Evolutionary conservation across 1,284 basidiomycete species (phyloP).

Genomic region (Ganoderma multipileum): DNA sequence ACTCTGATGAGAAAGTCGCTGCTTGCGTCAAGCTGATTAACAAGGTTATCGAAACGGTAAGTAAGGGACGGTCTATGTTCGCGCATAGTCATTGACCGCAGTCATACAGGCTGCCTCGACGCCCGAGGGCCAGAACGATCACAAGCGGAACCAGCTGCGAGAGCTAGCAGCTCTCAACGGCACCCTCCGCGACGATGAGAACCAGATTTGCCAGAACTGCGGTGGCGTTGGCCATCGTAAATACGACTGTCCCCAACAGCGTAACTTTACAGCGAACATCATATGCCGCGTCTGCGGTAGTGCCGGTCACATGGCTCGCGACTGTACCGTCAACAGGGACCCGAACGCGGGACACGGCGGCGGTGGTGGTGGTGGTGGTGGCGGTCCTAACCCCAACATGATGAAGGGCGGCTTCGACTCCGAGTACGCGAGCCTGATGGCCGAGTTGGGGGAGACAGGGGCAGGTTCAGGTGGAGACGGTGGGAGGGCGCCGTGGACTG

Average conservation of each 20-base stretch:
- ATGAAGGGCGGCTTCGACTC: constrained; percentile 87
- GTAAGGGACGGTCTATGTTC: constrained; percentile 39
- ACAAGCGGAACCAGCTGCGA: constrained; percentile 98
- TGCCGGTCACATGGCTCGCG: constrained; percentile 96
- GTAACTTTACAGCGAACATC: constrained; percentile 97
- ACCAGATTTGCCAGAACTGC: constrained; percentile 99
- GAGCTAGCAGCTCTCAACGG: constrained; percentile 98
- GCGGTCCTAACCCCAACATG: constrained; percentile 49
- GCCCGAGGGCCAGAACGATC: constrained; percentile 99
- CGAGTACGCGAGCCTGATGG: constrained; percentile 97
- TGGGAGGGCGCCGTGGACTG: constrained; percentile 61
- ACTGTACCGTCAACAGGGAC: constrained; percentile 88
- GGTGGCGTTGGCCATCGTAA: constrained; percentile 94
- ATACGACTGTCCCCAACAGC: constrained; percentile 96
- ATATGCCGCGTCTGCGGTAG: constrained; percentile 96
- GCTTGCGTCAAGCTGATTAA: constrained; percentile 96
- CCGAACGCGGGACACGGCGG: constrained; percentile 55
- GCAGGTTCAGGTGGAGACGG: constrained; percentile 62
- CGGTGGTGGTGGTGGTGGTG: constrained; percentile 1
- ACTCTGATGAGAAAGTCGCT: constrained; percentile 91
- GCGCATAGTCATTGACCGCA: constrained; percentile 18
- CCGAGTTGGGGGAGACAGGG: constrained; percentile 92
- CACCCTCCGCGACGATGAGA: constrained; percentile 98
- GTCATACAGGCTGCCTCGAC: constrained; percentile 89
- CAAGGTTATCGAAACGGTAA: constrained; percentile 95